These are phyloP conservation scores for Ceratonia siliqua DNA, from an alignment of 306 rosid species.

Conservation along the genomic window DNA sequence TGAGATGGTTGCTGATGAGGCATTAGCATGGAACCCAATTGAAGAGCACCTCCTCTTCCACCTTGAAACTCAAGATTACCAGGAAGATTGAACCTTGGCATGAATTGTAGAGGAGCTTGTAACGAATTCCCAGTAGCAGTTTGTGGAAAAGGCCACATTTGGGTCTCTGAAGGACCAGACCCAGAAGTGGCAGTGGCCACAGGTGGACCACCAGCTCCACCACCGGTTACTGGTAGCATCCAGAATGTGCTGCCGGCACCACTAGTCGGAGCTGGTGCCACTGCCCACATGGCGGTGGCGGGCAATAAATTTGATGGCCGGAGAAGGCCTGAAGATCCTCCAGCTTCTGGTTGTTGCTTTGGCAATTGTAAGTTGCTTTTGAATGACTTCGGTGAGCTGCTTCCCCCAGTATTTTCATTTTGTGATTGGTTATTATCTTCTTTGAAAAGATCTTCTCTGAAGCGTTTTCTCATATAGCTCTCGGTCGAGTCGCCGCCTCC, in stretches of 20 bases:
- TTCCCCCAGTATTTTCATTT: conserved; percentile 34
- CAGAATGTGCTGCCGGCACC: conserved; percentile 77
- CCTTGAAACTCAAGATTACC: conserved; percentile 62
- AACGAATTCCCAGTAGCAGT: conserved; percentile 40
- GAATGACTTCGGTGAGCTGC: conserved; percentile 39
- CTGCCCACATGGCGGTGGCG: conserved; percentile 84
- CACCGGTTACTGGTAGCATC: conserved; percentile 75
- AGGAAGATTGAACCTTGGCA: conserved; percentile 72
- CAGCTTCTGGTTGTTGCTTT: conserved; percentile 37
- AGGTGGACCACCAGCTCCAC: conserved; percentile 7
- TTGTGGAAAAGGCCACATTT: conserved; percentile 80
- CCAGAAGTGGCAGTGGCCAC: conserved; percentile 28
- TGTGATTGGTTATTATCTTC: conserved; percentile 54
- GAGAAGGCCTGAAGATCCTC: conserved; percentile 50
- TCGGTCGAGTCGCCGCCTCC: conserved; percentile 62
- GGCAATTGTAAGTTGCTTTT: conserved; percentile 41
- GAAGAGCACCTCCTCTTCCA: conserved; percentile 52
- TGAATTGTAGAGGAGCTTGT: conserved; percentile 68
- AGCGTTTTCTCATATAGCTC: conserved; percentile 76
- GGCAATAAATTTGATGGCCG: conserved; percentile 62
- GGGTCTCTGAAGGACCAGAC: conserved; percentile 51
- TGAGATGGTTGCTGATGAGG: conserved; percentile 66
- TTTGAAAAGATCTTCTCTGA: conserved; percentile 86
- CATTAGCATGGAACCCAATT: conserved; percentile 79
- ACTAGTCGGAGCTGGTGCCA: conserved; percentile 51